Evolutionary conservation across 805 yeast genomes (phyloP), one percentile per base, ranked within the genome.

Genomic region (Saccharomycopsis sp.): DNA sequence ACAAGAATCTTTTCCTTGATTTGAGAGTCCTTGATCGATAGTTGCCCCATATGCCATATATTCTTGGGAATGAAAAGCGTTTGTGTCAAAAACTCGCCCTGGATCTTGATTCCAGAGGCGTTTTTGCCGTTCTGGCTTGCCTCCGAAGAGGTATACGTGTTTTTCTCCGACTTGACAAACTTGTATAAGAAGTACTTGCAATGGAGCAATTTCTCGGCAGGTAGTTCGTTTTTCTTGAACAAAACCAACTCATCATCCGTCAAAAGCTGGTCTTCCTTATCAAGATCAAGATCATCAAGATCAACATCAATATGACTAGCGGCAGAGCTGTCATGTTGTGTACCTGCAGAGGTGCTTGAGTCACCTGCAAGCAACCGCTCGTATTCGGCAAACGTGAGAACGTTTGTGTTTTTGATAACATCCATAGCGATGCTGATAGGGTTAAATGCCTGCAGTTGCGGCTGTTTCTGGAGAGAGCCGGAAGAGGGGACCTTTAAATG

Each of bases 1-100:
- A 40, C 50, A 18, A 60, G 24, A n/a, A 60, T 58, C 34, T 60
- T 58, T 37, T 58, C 55, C 37, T 60, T 60, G 29, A 60, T 54
- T 41, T 52, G 52, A 23, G 50, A 52, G 23, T 60, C 50, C 37
- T 51, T 53, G 8, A 60, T 58, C 15, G 37, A 18, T 5, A 58
- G 7, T 9, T 29, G 18, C 18, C 40, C 15, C 2, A 55, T 15
- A 21, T 34, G 47, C 63, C 63, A 60, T 29, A 53, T 41, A 21
- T 52, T 55, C 18, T 50, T 48, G 9, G 61, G 54, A 34, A 60
- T 34, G 40, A 57, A 60, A 12, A 58, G 8, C 9, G 50, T 55
- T 2, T 12, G 18, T 7, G 59, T 29, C 3, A 60, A 14, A 40
- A 58, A 60, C 24, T 60, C 61, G 3, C 63, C 63, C 16, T 58